Evolutionary conservation across 257 asterid genomes (phyloP).

Genomic region (Scutellaria barbata): DNA sequence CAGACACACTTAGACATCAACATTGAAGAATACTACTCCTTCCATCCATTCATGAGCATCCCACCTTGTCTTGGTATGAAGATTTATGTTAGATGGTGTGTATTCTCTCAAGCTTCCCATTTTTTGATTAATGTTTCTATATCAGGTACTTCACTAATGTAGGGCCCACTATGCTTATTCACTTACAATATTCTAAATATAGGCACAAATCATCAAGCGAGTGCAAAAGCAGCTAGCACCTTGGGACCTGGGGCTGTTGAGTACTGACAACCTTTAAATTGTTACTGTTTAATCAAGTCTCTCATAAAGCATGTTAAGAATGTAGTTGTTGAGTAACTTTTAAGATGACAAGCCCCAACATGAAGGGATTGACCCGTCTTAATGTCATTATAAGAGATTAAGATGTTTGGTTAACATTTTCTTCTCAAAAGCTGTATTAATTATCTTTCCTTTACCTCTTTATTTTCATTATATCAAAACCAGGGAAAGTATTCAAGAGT

Average conservation of each 20-base stretch:
- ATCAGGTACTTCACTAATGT: not conserved
- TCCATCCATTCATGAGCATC: conserved; percentile 19
- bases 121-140: not conserved
- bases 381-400: not conserved
- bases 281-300: not conserved
- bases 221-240: too few relatives aligned
- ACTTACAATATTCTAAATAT: too few relatives aligned
- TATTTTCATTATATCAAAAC: not conserved
- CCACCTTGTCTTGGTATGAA: conserved; percentile 18
- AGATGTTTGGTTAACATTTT: not conserved
- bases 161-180: not conserved
- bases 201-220: too few relatives aligned
- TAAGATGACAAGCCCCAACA: not conserved
- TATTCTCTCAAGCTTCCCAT: not conserved
- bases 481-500: not conserved
- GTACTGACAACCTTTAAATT: not conserved
- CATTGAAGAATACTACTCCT: conserved; percentile 23
- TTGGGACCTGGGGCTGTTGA: too few relatives aligned
- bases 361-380: not conserved
- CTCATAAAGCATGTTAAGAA: not conserved
- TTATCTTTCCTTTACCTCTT: not conserved
- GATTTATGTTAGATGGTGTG: conserved; percentile 17
- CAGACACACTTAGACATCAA: conserved; percentile 23
- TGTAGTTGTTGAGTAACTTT: not conserved
- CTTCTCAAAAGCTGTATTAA: not conserved